Evolutionary conservation across 2,329 filamentous ascomycete genomes (phyloP), one percentile per base, ranked within the genome.

Genomic region (Chaetomiaceae sp.): DNA sequence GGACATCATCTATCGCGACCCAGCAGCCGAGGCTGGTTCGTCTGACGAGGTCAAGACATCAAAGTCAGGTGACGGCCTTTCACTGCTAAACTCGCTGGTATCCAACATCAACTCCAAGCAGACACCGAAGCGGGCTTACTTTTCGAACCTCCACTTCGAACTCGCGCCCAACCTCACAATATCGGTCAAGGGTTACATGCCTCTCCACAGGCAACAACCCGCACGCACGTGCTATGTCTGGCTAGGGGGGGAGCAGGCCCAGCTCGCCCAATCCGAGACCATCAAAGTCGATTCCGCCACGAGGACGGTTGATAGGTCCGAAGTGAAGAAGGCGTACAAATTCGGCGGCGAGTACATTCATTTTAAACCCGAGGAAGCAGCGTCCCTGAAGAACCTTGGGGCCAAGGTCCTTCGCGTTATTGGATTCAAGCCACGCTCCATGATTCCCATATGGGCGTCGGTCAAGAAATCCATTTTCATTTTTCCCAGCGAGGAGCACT

Each of bases 101-200:
- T 89, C 89, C 11, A 94, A 90, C 48, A 88, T 99, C 64, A 95
- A 90, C 61, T 96, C 91, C 1, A 94, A 90, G 67, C 87, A 95
- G 58, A 86, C 89, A 0, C 85, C 91, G 2, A 90, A 94, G 56
- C 80, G 94, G 54, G 83, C 92, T 0, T 76, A 95, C 2, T 97
- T 99, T 69, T 89, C 87, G 2, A 89, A 87, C 47, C 75, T 96
- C n/a, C 82, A 89, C 0, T 80, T 99, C 51, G 91, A 97, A 67
- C 80, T 99, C 49, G 90, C 88, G 0, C 91, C 92, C 0, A 84
- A 84, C 1, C 74, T 99, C 21, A 84, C 79, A 38, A 96, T 99
- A 49, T 91, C 91, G 0, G 86, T 99, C 34, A 96, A 95, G 64
- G 94, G 94, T 5, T 99, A 92, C 72, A 89, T 95, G 46, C 73